Evolutionary conservation across 805 yeast genomes (phyloP).

Genomic region (Maudiozyma turicensis): DNA sequence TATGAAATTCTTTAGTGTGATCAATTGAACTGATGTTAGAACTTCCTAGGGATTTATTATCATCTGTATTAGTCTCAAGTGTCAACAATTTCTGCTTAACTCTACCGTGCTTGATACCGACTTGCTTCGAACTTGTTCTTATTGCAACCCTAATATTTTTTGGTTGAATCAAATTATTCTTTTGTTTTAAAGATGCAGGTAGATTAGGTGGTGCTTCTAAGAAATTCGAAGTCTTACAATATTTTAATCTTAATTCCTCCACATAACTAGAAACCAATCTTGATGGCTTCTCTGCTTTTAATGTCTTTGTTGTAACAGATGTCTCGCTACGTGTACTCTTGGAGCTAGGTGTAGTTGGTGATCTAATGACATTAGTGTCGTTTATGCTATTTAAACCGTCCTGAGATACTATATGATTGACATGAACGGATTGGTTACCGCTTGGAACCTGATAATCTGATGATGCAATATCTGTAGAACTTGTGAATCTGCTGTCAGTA

Average conservation of each 20-base stretch:
- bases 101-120: slow-evolving; percentile 31
- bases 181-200: slow-evolving; percentile 26
- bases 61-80: slow-evolving; percentile 26
- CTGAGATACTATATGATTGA: neutral
- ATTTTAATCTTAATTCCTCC: slow-evolving; percentile 26
- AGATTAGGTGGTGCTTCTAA: slow-evolving; percentile 29
- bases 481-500: neutral
- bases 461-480: neutral
- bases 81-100: slow-evolving; percentile 28
- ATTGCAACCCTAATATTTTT: slow-evolving; percentile 27
- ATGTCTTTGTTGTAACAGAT: neutral
- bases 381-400: neutral
- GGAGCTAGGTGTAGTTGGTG: neutral
- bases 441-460: neutral
- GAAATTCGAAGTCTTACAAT: slow-evolving; percentile 27
- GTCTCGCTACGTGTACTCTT: slow-evolving; percentile 3
- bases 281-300: slow-evolving; percentile 15
- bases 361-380: neutral
- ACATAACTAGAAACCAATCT: slow-evolving; percentile 27
- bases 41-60: slow-evolving; percentile 1
- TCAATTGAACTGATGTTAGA: slow-evolving; percentile 13
- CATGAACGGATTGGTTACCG: neutral
- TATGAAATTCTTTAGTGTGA: slow-evolving; percentile 28
- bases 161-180: slow-evolving; percentile 25
- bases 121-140: slow-evolving; percentile 28